A percentile compares a stretch with the other conserved stretches of the same genome.
Evolutionary conservation across 2,329 filamentous ascomycete species (phyloP).

Genomic region (Talaromyces sp.): DNA sequence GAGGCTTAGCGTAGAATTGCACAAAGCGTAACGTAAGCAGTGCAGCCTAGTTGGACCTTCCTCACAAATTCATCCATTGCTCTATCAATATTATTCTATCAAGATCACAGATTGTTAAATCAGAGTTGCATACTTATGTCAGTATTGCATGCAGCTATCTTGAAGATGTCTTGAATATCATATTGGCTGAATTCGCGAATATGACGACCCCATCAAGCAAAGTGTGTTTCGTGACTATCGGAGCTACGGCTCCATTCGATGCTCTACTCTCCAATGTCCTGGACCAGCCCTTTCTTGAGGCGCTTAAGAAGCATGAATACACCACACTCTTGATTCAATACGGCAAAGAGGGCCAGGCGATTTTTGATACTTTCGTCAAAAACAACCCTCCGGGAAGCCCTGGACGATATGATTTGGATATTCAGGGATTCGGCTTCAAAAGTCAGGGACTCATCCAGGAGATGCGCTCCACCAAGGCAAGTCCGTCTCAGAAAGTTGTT

Average conservation of each 20-base stretch:
- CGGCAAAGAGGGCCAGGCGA: constrained; percentile 62
- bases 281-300: constrained; percentile 59
- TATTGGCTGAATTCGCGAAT: constrained; percentile 7
- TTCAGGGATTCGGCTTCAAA: constrained; percentile 68
- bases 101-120: neutral
- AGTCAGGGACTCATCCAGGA: constrained; percentile 57
- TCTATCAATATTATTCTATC: too few relatives aligned
- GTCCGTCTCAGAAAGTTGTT: constrained; percentile 35
- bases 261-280: constrained; percentile 67
- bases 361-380: constrained; percentile 49
- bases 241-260: constrained; percentile 83
- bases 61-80: neutral
- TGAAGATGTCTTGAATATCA: constrained; percentile 14
- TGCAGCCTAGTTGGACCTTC: neutral
- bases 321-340: constrained; percentile 77
- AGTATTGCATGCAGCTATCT: neutral
- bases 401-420: constrained; percentile 44
- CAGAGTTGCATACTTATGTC: neutral
- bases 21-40: neutral
- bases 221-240: constrained; percentile 81
- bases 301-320: constrained; percentile 61
- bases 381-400: constrained; percentile 28
- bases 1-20: neutral
- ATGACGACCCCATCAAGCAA: constrained; percentile 32
- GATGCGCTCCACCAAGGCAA: constrained; percentile 56